Evolutionary conservation across 176 grass and related monocot species (phyloP).

Genomic region (Oryza punctata): DNA sequence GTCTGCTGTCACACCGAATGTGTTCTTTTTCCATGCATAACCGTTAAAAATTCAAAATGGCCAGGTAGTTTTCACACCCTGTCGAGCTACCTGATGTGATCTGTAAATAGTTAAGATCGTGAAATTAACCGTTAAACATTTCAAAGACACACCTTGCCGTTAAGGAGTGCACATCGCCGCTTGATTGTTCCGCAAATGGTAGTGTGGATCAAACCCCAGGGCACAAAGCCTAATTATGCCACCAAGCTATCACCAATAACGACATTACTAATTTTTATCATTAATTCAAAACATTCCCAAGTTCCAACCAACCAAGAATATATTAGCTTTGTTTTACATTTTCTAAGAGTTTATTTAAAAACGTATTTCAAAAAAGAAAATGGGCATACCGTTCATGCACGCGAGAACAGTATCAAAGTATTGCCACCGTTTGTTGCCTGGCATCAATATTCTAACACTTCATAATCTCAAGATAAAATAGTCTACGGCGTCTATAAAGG

Average conservation of each 20-base stretch:
- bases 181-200: background rate
- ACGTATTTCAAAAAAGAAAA: too few relatives aligned
- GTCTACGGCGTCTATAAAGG: too few relatives aligned
- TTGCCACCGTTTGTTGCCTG: too few relatives aligned
- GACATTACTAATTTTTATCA: background rate
- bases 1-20: slow-evolving; percentile 2
- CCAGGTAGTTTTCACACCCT: background rate
- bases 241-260: background rate
- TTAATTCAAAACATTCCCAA: background rate
- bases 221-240: background rate
- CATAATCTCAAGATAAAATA: too few relatives aligned
- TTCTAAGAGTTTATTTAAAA: too few relatives aligned
- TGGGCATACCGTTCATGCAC: too few relatives aligned
- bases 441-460: too few relatives aligned
- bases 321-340: background rate
- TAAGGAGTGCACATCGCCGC: too few relatives aligned
- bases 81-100: background rate
- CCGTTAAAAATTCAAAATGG: background rate
- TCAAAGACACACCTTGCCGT: background rate
- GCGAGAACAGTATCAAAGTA: too few relatives aligned
- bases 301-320: background rate
- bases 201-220: background rate
- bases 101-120: background rate
- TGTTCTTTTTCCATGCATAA: background rate
- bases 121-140: background rate